A percentile compares a stretch with the other conserved stretches of the same genome.
phyloP scores from a whole-genome alignment of 139 green algal genomes.

The Haematococcus lacustris region DNA sequence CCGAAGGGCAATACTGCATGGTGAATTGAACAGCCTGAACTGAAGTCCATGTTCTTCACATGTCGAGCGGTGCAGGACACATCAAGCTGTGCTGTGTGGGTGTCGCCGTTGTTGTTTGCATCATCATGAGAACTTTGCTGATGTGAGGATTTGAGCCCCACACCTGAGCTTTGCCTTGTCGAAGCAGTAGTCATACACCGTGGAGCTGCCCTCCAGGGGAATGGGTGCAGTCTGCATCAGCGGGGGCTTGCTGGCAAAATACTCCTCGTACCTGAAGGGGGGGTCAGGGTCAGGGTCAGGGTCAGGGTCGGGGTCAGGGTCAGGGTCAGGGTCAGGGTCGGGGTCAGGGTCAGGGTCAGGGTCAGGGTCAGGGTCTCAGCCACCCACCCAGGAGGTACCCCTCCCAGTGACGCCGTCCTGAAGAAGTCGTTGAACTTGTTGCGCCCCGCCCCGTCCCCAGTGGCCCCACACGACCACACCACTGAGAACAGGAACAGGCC shows the following conservation, averaged over 20 bases:
- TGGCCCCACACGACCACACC: conserved; percentile 56
- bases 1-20: no score
- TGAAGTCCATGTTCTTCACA: no score
- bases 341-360: background rate
- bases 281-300: background rate
- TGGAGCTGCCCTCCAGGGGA: conserved; percentile 10
- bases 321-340: background rate
- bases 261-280: conserved; percentile 10
- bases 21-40: no score
- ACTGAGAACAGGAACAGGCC: conserved; percentile 54
- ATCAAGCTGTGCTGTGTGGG: no score
- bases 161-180: conserved; percentile 15
- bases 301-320: background rate
- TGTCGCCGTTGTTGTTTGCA: no score
- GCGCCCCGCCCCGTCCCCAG: conserved; percentile 40
- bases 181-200: conserved; percentile 53
- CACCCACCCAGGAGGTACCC: conserved; percentile 8
- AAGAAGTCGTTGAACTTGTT: conserved; percentile 57
- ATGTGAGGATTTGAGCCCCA: no score
- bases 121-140: no score
- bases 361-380: background rate
- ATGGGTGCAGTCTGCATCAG: background rate
- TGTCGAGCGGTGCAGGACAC: no score
- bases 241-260: background rate
- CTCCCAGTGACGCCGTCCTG: conserved; percentile 12